Percentiles rank a stretch among this genome's conserved stretches.
Conservation (phyloP, 208 protist species). For the Leishmania turanica region DNA sequence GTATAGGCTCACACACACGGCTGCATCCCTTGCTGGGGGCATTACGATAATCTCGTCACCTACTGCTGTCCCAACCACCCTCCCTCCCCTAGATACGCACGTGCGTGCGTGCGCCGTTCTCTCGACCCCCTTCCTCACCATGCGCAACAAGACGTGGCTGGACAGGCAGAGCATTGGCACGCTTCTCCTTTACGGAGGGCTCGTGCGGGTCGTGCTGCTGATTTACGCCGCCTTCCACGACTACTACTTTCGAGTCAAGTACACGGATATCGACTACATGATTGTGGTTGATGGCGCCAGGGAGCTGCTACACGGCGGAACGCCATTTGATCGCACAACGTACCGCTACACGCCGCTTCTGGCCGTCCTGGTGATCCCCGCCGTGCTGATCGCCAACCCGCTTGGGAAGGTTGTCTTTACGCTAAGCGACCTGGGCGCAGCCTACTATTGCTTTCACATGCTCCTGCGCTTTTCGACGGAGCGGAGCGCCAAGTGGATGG, state of each 20-base stretch:
- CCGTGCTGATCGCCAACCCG: conserved; percentile 59
- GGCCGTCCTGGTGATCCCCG: conserved; percentile 79
- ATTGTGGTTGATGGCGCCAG: conserved; percentile 95
- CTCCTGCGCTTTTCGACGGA: conserved; percentile 61
- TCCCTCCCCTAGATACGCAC: background rate
- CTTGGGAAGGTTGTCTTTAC: conserved; percentile 91
- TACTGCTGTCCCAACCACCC: background rate
- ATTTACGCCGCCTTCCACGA: conserved; percentile 87
- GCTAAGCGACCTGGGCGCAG: conserved; percentile 78
- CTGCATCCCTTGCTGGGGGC: background rate
- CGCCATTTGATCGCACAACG: conserved; percentile 92
- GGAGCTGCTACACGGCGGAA: conserved; percentile 74
- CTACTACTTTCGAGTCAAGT: conserved; percentile 87
- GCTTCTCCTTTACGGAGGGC: conserved; percentile 45
- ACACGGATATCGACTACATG: conserved; percentile 97
- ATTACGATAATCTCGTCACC: background rate
- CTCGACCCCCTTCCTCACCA: background rate
- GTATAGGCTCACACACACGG: background rate
- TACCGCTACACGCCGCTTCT: conserved; percentile 96
- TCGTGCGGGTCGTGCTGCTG: conserved; percentile 71
- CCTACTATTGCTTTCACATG: conserved; percentile 69
- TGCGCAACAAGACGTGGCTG: conserved; percentile 17
- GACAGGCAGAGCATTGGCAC: conserved; percentile 33
- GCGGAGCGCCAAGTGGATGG: conserved; percentile 66
- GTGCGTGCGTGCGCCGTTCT: no score